Percentiles rank a stretch among this genome's conserved stretches.
These are phyloP conservation scores for Aspergillus sclerotioniger DNA, from an alignment of 495 filamentous ascomycete species.

Conservation along the genomic window DNA sequence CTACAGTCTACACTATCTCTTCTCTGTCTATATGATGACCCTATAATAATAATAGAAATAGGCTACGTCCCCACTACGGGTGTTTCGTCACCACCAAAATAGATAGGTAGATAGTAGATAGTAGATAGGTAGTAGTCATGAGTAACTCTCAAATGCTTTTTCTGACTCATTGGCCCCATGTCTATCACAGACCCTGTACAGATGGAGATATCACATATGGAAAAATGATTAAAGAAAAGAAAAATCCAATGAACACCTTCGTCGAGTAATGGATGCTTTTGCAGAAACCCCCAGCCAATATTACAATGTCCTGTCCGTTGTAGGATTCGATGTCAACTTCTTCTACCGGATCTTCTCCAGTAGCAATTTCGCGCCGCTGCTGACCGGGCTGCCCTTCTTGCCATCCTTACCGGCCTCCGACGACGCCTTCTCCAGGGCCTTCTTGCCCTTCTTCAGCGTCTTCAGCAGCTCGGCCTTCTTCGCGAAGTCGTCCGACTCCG, in stretches of 20 bases:
- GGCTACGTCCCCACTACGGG: too few species aligned
- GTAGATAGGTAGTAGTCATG: too few species aligned
- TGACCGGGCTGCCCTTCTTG: slow-evolving; percentile 38
- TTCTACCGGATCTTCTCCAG: slow-evolving; percentile 40
- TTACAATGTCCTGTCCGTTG: slow-evolving; percentile 3
- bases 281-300: slow-evolving; percentile 13
- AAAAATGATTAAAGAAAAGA: slow-evolving; percentile 1
- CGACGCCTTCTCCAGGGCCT: slow-evolving; percentile 51
- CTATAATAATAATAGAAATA: background rate
- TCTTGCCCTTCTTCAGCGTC: slow-evolving; percentile 57
- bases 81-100: too few species aligned
- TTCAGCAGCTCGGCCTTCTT: slow-evolving; percentile 62
- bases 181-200: slow-evolving; percentile 19
- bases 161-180: slow-evolving; percentile 13
- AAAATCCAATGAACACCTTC: background rate
- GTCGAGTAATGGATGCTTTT: background rate
- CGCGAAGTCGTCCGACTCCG: slow-evolving; percentile 77
- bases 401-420: slow-evolving; percentile 35
- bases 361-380: slow-evolving; percentile 45
- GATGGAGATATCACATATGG: slow-evolving; percentile 1
- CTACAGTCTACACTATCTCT: too few species aligned
- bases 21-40: background rate
- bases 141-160: slow-evolving; percentile 19
- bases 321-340: background rate
- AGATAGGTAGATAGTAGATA: too few species aligned